Evolutionary conservation across 495 filamentous ascomycete species (phyloP), one percentile per base, ranked within the genome.

Genomic region (Neurospora sp.): DNA sequence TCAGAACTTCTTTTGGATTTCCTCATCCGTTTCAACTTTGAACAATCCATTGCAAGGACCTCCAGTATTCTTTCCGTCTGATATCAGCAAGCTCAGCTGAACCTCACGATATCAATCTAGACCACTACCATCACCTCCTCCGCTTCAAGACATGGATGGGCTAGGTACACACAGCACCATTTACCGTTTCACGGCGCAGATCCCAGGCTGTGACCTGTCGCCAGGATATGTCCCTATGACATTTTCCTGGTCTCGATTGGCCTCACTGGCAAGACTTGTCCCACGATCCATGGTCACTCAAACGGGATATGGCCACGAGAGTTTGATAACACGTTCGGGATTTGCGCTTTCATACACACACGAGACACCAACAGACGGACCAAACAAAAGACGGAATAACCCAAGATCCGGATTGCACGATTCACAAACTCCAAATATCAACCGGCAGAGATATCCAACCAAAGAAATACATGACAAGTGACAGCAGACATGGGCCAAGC

Each of bases 361-460:
- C 3, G 53, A 66, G 22, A n/a, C 40, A 71, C 31, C 40, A 18
- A 66, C 40, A 37, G 70, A 31, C 27, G 18, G 38, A 38, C 42
- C 40, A 44, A 22, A 69, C 40, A 71, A 70, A 68, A 71, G n/a
- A 37, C 14, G 16, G 38, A 68, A 71, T 40, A 71, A 44, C 40
- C 48, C 22, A 44, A 59, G 5, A 66, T 66, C 53, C 27, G 14
- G 53, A 66, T 66, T 66, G 53, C 53, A 66, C 53, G 53, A 66
- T 66, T 66, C 53, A 35, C 53, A 18, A 66, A 66, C 53, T 66
- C 53, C 53, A 66, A 35, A 73, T 22, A 48, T 48, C 38, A 69
- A 72, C 71, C 73, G 68, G 59, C 37, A 72, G 69, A 70, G 74
- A 42, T 76, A 75, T 73, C 74, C 71, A 75, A 69, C 71, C 75